Evolutionary conservation across 805 yeast genomes (phyloP).

Genomic region (Ogataea ganodermae): DNA sequence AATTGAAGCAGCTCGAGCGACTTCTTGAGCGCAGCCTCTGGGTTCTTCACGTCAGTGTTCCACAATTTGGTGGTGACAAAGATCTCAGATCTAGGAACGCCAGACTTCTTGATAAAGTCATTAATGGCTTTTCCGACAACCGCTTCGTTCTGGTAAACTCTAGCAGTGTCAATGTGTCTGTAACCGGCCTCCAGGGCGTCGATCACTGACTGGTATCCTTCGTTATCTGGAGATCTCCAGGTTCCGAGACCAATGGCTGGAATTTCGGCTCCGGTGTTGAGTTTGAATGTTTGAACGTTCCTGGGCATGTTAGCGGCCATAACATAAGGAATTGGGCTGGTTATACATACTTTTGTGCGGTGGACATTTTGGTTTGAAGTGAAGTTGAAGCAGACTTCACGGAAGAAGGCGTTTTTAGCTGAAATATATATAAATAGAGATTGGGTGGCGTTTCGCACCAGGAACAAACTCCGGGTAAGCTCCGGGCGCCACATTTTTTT

Average conservation of each 20-base stretch:
- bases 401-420: no score
- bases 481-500: no score
- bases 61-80: slow-evolving; percentile 66
- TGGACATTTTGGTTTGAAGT: neutral
- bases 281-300: slow-evolving; percentile 17
- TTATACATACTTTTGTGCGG: neutral
- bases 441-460: no score
- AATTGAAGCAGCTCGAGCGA: slow-evolving; percentile 52
- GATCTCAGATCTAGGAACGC: slow-evolving; percentile 49
- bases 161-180: slow-evolving; percentile 76
- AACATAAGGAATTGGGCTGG: neutral
- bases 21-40: slow-evolving; percentile 47
- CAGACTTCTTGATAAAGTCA: slow-evolving; percentile 31
- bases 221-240: slow-evolving; percentile 38
- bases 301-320: slow-evolving; percentile 4
- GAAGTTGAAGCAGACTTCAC: no score
- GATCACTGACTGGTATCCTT: slow-evolving; percentile 52
- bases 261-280: slow-evolving; percentile 62
- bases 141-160: slow-evolving; percentile 65
- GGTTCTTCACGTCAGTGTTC: slow-evolving; percentile 41
- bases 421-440: no score
- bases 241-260: slow-evolving; percentile 78
- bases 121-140: slow-evolving; percentile 65
- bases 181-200: slow-evolving; percentile 67
- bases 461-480: no score